Evolutionary conservation across 768 basidiomycete species (phyloP).

Genomic region (Daedalea quercina): DNA sequence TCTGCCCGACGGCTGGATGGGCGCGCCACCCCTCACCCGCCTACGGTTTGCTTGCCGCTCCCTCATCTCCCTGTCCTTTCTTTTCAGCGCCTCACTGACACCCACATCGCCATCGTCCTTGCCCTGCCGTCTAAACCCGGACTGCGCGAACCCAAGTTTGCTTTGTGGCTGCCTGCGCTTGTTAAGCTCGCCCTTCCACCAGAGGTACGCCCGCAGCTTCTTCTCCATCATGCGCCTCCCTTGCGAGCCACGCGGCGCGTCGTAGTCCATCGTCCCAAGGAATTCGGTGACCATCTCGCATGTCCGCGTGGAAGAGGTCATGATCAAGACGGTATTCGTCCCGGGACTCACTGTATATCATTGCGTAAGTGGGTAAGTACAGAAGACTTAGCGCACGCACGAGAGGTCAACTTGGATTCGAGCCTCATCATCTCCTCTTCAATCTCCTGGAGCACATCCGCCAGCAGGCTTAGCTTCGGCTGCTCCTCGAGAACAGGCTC

Average conservation of each 20-base stretch:
- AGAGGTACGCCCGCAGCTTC: constrained; percentile 66
- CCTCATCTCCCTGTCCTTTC: constrained; percentile 63
- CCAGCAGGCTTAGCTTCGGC: constrained; percentile 87
- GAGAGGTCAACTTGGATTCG: constrained; percentile 29
- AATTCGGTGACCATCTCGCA: constrained; percentile 75
- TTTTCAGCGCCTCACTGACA: constrained; percentile 69
- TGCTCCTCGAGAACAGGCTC: constrained; percentile 88
- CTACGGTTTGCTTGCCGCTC: constrained; percentile 59
- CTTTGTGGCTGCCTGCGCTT: constrained; percentile 32
- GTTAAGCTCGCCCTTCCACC: constrained; percentile 63
- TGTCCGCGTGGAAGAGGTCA: constrained; percentile 78
- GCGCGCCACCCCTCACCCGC: constrained; percentile 70
- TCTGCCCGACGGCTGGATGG: constrained; percentile 10
- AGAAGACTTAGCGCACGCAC: constrained; percentile 8
- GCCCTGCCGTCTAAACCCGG: constrained; percentile 16
- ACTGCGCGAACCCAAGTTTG: constrained; percentile 4
- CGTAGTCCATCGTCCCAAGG: constrained; percentile 56
- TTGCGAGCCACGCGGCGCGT: constrained; percentile 50
- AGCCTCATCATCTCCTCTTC: constrained; percentile 77
- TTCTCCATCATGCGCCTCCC: constrained; percentile 77
- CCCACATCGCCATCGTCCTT: constrained; percentile 26
- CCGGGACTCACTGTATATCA: constrained; percentile 35
- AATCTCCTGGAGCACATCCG: constrained; percentile 83
- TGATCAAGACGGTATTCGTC: constrained; percentile 75
- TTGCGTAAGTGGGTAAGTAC: neutral